Base-by-base conservation (phyloP, 768 basidiomycete genomes). In the Lentinula guzmanii region DNA sequence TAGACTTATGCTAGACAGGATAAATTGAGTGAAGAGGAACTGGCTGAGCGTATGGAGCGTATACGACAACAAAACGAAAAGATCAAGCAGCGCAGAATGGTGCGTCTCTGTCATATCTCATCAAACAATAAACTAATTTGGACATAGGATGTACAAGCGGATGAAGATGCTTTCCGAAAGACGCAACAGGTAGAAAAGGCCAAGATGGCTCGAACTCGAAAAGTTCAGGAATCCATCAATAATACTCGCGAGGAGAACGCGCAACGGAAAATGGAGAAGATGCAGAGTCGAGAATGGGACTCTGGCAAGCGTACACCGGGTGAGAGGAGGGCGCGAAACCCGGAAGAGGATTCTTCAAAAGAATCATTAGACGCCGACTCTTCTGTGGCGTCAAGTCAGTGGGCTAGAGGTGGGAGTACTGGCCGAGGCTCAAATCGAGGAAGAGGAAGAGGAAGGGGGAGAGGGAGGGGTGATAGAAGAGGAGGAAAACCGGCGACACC, bases 241-340 rank as follows among this genome's bases (percentile, higher is more conserved):
- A 82, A 81, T 33, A 81, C 88, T 37, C 85, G 91, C 33, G 89
- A 90, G 68, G 84, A 89, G 75, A 91, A 89, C 65, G 90, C 90
- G 58, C 84, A 83, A 66, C 79, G 87, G 39, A 93, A 93, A 76
- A 77, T 92, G 81, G 89, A 89, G n/a, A 91, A 87, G 75, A 80
- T 85, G 24, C 84, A 84, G 67, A 85, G 75, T 64, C 82, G 91
- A 15, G 91, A 93, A 75, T 93, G 91, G 91, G 91, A 93, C 70
- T 86, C 89, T 33, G 89, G 84, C 18, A 93, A 93, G 66, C 71
- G 77, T 7, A 61, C 68, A 8, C n/a, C 61, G 13, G 65, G 60
- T 33, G 74, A 72, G 31, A 71, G 72, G 74, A 75, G 73, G 63
- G 62, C 66, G 24, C 63, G 64, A 48, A 28, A 62, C 5, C 31